These are phyloP conservation scores for Zalaria obscura DNA, from an alignment of 2,329 filamentous ascomycete genomes.

Conservation along the genomic window DNA sequence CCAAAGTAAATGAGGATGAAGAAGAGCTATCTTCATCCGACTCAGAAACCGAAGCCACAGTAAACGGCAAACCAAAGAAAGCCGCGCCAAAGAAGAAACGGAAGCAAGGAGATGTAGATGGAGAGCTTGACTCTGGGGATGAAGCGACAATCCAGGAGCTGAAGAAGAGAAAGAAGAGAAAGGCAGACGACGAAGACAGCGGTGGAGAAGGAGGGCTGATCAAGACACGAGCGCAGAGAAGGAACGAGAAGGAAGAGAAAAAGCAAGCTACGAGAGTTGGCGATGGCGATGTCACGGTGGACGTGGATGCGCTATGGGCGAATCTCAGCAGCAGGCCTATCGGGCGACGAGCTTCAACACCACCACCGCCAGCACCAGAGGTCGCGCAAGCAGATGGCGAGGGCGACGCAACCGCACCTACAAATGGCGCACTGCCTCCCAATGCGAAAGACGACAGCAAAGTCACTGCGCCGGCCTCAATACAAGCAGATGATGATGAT, in stretches of 20 bases:
- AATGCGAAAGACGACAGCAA: constrained; percentile 3
- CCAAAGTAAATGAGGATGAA: constrained; percentile 13
- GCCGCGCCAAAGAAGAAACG: constrained; percentile 24
- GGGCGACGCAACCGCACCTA: constrained; percentile 5
- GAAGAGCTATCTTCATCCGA: constrained; percentile 16
- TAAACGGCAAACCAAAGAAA: constrained; percentile 10
- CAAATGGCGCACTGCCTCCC: constrained; percentile 8
- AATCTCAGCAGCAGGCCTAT: constrained; percentile 29
- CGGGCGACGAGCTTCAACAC: constrained; percentile 10
- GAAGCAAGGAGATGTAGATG: constrained; percentile 18
- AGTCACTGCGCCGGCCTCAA: no score
- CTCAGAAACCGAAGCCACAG: constrained; percentile 19
- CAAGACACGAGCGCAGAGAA: constrained; percentile 38
- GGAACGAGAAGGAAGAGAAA: constrained; percentile 31
- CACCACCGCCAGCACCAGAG: constrained; percentile 4
- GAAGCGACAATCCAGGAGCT: constrained; percentile 40
- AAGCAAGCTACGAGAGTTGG: constrained; percentile 29
- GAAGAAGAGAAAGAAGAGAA: constrained; percentile 22
- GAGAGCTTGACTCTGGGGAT: constrained; percentile 40
- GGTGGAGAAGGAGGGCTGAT: constrained; percentile 37
- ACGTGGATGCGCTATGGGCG: constrained; percentile 41
- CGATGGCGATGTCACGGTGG: constrained; percentile 35
- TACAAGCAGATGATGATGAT: constrained; percentile 19
- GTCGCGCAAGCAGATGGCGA: neutral
- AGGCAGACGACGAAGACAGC: constrained; percentile 24